These are phyloP conservation scores for Viridothelium virens DNA, from an alignment of 495 filamentous ascomycete species.

Conservation along the genomic window DNA sequence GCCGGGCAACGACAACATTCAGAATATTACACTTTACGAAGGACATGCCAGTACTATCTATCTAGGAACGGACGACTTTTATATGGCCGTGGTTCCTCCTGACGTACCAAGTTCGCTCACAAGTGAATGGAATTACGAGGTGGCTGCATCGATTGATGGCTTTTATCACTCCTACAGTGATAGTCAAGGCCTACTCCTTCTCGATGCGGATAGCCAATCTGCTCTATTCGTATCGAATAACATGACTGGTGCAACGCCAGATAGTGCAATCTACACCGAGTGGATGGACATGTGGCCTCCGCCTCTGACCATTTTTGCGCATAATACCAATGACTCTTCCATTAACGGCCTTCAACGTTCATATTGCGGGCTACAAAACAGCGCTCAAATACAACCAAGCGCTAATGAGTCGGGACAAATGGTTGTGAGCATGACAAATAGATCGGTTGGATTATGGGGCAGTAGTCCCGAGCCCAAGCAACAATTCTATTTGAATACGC, in stretches of 20 bases:
- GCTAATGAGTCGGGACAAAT: slow-evolving; percentile 34
- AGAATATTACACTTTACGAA: slow-evolving; percentile 36
- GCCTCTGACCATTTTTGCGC: slow-evolving; percentile 73
- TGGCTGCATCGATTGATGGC: slow-evolving; percentile 73
- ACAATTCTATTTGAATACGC: slow-evolving; percentile 71
- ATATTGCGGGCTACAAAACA: slow-evolving; percentile 44
- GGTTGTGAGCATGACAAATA: slow-evolving; percentile 55
- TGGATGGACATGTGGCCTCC: slow-evolving; percentile 50
- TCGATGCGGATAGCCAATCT: slow-evolving; percentile 71
- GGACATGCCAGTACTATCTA: slow-evolving; percentile 58
- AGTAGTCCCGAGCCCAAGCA: slow-evolving; percentile 58
- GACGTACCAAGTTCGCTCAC: slow-evolving; percentile 46
- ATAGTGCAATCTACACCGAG: slow-evolving; percentile 37
- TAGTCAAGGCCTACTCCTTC: slow-evolving; percentile 47
- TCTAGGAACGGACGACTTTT: slow-evolving; percentile 54
- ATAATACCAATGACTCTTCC: slow-evolving; percentile 50
- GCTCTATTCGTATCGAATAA: slow-evolving; percentile 72
- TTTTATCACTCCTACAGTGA: slow-evolving; percentile 56
- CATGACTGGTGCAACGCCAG: slow-evolving; percentile 45
- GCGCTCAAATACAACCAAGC: slow-evolving; percentile 54
- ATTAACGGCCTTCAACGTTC: slow-evolving; percentile 57
- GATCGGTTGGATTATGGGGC: slow-evolving; percentile 35
- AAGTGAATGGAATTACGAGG: slow-evolving; percentile 63
- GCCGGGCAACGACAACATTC: slow-evolving; percentile 39
- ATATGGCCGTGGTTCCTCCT: slow-evolving; percentile 65